These are phyloP conservation scores for Meira miltonrushii DNA, from an alignment of 1,284 basidiomycete genomes.

Conservation along the genomic window DNA sequence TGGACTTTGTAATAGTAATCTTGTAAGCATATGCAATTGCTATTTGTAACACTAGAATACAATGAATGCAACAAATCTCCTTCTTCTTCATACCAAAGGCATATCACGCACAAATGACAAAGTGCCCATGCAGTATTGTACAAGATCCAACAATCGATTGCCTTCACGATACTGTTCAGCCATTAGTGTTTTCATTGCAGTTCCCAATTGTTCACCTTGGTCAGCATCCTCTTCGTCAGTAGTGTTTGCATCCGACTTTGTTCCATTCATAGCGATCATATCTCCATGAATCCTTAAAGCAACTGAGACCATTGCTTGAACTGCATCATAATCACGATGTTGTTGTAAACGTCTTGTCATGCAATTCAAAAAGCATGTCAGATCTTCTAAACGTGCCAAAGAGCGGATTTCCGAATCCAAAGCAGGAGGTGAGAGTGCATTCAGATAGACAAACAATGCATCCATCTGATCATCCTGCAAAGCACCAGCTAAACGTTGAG, in stretches of 20 bases:
- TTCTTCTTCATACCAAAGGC: constrained; percentile 28
- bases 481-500: constrained; percentile 28
- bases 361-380: constrained; percentile 69
- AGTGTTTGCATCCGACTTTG: not conserved
- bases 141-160: constrained; percentile 30
- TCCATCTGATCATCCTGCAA: constrained; percentile 10
- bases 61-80: not conserved
- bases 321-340: constrained; percentile 87
- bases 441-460: constrained; percentile 60
- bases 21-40: not conserved
- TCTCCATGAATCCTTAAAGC: constrained; percentile 82
- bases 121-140: constrained; percentile 47
- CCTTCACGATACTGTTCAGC: constrained; percentile 30
- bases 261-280: constrained; percentile 63
- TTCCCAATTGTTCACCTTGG: constrained; percentile 28
- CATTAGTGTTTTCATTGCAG: constrained; percentile 28
- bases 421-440: constrained; percentile 80
- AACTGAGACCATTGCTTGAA: constrained; percentile 80
- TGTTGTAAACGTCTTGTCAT: constrained; percentile 69
- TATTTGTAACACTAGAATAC: not conserved
- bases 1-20: not conserved
- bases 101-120: constrained; percentile 44
- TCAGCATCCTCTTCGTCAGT: constrained; percentile 64
- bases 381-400: constrained; percentile 61
- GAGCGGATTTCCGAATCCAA: constrained; percentile 86